Evolutionary conservation across 371 early-diverging fungal genomes (phyloP), one percentile per base, ranked within the genome.

Genomic region (Gilbertella persicaria): DNA sequence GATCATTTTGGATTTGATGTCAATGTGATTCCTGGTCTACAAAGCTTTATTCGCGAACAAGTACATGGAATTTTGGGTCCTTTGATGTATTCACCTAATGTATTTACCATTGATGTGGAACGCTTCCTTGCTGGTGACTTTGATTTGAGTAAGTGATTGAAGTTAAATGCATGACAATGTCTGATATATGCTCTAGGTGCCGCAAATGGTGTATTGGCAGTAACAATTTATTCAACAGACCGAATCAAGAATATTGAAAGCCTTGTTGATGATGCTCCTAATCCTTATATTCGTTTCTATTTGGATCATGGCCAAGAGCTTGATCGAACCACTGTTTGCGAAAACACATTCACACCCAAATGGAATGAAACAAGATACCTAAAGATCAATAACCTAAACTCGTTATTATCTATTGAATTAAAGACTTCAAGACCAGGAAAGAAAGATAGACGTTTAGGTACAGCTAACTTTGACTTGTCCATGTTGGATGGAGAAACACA

Each of bases 71-170:
- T 79, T 20, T 64, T 93, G 7, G 82, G 84, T 0, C 90, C 92
- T 1, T 85, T 91, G 86, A 88, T 96, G 80, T 89, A 94, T 58
- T 72, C 78, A 21, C 97, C 97, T 16, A 90, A 93, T 67, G 82
- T 81, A 35, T 89, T 93, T 58, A 71, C 84, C 4, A 67, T 96
- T 21, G 93, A 96, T 60, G 53, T 95, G 2, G 96, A 93, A 62
- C 76, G 78, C 47, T 74, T 97, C 51, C 74, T 94, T 66, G 84
- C 85, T 50, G 92, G 90, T 23, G 84, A 75, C 50, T 45, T 71
- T 42, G 76, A 70, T 58, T 66, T 78, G 40, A 65, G 71, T 72
- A 67, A 60, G 25, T 29, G 20, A 20, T 17, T 29, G 16, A 29
- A 9, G n/a, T n/a, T 36, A 21, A 16, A 37, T 17, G 49, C 26